phyloP scores from a whole-genome alignment of 495 filamentous ascomycete species.

The Hypomontagnella monticulosa region DNA sequence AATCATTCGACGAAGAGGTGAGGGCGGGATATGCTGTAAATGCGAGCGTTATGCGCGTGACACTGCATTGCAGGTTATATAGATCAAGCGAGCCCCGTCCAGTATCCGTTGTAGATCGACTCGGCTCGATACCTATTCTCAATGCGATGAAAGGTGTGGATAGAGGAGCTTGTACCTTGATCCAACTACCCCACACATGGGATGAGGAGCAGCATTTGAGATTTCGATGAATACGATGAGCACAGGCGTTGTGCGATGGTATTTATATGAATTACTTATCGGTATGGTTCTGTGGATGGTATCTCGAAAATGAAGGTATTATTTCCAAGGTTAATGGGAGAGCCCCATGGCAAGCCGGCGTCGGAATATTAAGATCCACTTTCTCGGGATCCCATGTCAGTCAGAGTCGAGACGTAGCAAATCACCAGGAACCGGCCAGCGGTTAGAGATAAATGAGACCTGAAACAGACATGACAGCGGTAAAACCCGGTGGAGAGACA shows the following conservation, averaged over 20 bases:
- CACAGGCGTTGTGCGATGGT: too few species aligned
- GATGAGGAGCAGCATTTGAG: too few species aligned
- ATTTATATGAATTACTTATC: not conserved
- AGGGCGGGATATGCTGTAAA: constrained; percentile 6
- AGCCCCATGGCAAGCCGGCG: constrained; percentile 11
- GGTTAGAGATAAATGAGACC: constrained; percentile 35
- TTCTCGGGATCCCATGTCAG: constrained; percentile 22
- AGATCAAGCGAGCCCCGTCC: not conserved
- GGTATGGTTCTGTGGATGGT: constrained; percentile 10
- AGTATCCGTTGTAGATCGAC: constrained; percentile 2
- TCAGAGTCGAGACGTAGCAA: constrained; percentile 18
- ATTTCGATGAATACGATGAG: too few species aligned
- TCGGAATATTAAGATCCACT: constrained; percentile 32
- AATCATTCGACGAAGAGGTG: constrained; percentile 10
- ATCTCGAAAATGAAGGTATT: constrained; percentile 20
- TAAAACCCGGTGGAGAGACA: constrained; percentile 1
- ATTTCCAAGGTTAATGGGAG: constrained; percentile 2
- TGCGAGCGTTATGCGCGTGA: constrained; percentile 10
- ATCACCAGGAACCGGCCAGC: constrained; percentile 18
- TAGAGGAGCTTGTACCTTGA: not conserved
- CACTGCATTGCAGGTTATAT: constrained; percentile 10
- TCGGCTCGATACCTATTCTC: constrained; percentile 1
- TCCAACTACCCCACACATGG: too few species aligned
- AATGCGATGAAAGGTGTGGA: not conserved
- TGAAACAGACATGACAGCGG: constrained; percentile 18